Evolutionary conservation across 2,329 filamentous ascomycete species (phyloP).

Genomic region (Venturiaceae sp.): DNA sequence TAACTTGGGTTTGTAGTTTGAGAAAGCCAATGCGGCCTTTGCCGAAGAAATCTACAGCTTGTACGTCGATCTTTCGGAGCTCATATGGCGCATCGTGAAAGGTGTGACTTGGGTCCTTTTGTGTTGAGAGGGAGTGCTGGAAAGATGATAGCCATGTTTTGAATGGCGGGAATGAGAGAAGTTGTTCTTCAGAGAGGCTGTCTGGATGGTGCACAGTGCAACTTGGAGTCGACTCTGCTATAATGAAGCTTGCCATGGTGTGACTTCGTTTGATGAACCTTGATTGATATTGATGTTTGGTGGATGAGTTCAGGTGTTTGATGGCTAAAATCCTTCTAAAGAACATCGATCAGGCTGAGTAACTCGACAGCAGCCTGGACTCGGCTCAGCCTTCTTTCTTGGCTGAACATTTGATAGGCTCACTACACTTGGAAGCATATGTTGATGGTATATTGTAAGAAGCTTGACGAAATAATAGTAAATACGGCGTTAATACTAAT

Average conservation of each 20-base stretch:
- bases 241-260: background rate
- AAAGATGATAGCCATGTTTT: constrained; percentile 44
- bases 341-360: background rate
- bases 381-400: background rate
- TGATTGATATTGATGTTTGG: background rate
- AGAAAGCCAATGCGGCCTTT: constrained; percentile 42
- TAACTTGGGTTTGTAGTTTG: constrained; percentile 45
- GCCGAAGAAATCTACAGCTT: constrained; percentile 45
- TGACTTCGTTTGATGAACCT: constrained; percentile 11
- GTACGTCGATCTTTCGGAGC: constrained; percentile 42
- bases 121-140: constrained; percentile 36
- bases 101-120: constrained; percentile 33
- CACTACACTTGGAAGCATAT: no score
- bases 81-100: constrained; percentile 43
- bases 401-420: background rate
- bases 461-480: no score
- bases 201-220: constrained; percentile 32
- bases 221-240: constrained; percentile 17
- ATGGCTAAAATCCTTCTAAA: background rate
- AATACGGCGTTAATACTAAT: no score
- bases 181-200: constrained; percentile 32
- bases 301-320: constrained; percentile 16
- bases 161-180: constrained; percentile 43
- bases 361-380: background rate
- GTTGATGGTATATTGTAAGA: no score